Evolutionary conservation across 1,139 yeast species (phyloP).

Genomic region (Debaryomyces fabryi): DNA sequence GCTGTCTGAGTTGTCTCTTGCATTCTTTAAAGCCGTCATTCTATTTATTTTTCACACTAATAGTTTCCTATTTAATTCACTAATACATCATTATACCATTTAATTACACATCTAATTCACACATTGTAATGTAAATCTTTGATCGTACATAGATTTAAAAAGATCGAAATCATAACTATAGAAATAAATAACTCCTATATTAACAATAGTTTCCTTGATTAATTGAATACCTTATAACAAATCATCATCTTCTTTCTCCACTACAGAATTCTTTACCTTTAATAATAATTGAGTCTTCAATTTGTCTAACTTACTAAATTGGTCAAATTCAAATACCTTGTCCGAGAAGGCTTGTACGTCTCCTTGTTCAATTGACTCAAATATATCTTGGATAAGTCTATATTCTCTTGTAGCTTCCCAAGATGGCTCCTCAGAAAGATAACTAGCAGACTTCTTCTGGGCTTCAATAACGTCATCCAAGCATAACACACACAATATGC

Average conservation of each 20-base stretch:
- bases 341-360: slow-evolving; percentile 78
- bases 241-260: slow-evolving; percentile 72
- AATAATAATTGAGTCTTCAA: slow-evolving; percentile 88
- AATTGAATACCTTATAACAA: slow-evolving; percentile 29
- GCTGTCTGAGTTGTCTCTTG: neutral
- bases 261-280: slow-evolving; percentile 75
- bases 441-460: slow-evolving; percentile 65
- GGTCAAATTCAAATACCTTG: slow-evolving; percentile 81
- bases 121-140: too few relatives aligned
- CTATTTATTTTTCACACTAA: neutral
- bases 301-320: slow-evolving; percentile 84
- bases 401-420: slow-evolving; percentile 81
- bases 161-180: neutral
- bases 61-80: neutral
- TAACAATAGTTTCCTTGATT: too few relatives aligned
- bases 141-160: neutral
- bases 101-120: too few relatives aligned
- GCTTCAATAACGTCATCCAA: slow-evolving; percentile 87
- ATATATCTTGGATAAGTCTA: slow-evolving; percentile 62
- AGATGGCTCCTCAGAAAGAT: slow-evolving; percentile 71
- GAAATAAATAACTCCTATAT: neutral
- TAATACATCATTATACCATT: neutral
- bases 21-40: neutral
- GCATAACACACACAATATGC: slow-evolving; percentile 80
- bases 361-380: slow-evolving; percentile 75